Percentiles rank a stretch among this genome's conserved stretches.
Conservation (phyloP, 1,284 basidiomycete genomes). For the Ganoderma lingzhi region DNA sequence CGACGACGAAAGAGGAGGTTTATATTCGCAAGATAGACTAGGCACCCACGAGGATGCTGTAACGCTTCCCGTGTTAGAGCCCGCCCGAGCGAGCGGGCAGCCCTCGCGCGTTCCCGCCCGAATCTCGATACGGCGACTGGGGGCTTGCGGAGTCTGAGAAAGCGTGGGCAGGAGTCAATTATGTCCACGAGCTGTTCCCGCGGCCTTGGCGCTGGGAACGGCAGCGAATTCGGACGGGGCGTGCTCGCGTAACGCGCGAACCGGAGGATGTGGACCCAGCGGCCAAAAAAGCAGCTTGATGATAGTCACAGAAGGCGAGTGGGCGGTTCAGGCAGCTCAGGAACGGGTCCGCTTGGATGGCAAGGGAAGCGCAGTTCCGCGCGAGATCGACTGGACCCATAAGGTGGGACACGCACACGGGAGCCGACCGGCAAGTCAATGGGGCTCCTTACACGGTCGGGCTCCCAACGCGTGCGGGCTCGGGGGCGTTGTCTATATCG, state of each 20-base stretch:
- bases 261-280: slow-evolving; percentile 22
- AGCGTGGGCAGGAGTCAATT: slow-evolving; percentile 34
- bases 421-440: slow-evolving; percentile 32
- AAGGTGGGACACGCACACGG: slow-evolving; percentile 33
- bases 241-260: slow-evolving; percentile 36
- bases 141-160: slow-evolving; percentile 31
- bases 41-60: slow-evolving; percentile 40
- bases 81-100: slow-evolving; percentile 30
- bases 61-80: slow-evolving; percentile 34
- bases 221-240: slow-evolving; percentile 21
- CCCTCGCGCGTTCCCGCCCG: slow-evolving; percentile 34
- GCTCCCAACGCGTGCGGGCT: slow-evolving; percentile 30
- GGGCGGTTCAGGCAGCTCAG: slow-evolving; percentile 32
- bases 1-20: slow-evolving; percentile 31
- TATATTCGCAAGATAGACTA: slow-evolving; percentile 33
- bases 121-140: slow-evolving; percentile 32
- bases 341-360: slow-evolving; percentile 40
- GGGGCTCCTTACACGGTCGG: slow-evolving; percentile 32
- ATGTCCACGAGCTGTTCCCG: slow-evolving; percentile 33
- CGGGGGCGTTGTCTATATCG: slow-evolving; percentile 34
- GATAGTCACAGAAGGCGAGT: slow-evolving; percentile 31
- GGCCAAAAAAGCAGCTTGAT: slow-evolving; percentile 27
- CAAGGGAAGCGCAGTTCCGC: slow-evolving; percentile 34
- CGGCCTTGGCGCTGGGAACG: slow-evolving; percentile 31
- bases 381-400: slow-evolving; percentile 34